phyloP scores from a whole-genome alignment of 129 eudicot species.

The carrot (Daucus carota) region DH1_v3.0 NC_030384.2:6034001-6034500 shows the following conservation, averaged over 20 bases:
- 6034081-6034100: too few species aligned
- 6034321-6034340: slow-evolving; percentile 25
- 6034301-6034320: background rate
- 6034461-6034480: background rate
- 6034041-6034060: too few species aligned
- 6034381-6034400: background rate
- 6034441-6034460: background rate
- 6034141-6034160: slow-evolving; percentile 31
- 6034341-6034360: slow-evolving; percentile 25
- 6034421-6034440: background rate
- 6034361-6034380: slow-evolving; percentile 45
- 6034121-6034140: background rate
- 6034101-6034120: too few species aligned
- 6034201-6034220: slow-evolving; percentile 52
- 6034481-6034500: slow-evolving; percentile 61
- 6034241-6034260: slow-evolving; percentile 37
- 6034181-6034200: slow-evolving; percentile 39
- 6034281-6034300: too few species aligned
- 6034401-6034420: too few species aligned
- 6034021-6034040: too few species aligned
- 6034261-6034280: slow-evolving; percentile 62
- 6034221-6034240: slow-evolving; percentile 42
- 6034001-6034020: too few species aligned
- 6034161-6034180: slow-evolving; percentile 55
- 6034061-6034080: too few species aligned